Evolutionary conservation across 2,329 filamentous ascomycete genomes (phyloP).

Genomic region (Ceratocystis eucalypticola): DNA sequence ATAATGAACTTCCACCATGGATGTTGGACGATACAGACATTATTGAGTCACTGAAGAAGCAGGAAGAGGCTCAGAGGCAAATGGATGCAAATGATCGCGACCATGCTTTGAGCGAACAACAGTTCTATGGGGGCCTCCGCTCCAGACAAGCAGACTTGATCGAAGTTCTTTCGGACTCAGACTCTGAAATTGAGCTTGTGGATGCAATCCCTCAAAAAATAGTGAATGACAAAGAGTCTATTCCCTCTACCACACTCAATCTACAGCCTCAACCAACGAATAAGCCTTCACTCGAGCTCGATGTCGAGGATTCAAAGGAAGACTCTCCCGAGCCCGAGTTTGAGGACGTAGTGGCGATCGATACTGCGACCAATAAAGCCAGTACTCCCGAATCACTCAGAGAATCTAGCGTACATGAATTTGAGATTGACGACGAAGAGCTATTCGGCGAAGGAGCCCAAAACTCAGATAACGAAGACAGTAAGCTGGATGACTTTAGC

Average conservation of each 20-base stretch:
- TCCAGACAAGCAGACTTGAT: constrained; percentile 40
- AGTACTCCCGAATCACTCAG: background rate
- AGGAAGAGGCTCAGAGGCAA: constrained; percentile 41
- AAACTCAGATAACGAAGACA: constrained; percentile 8
- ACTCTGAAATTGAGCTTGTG: constrained; percentile 44
- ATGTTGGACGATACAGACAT: constrained; percentile 53
- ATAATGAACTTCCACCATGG: constrained; percentile 60
- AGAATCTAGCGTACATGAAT: constrained; percentile 24
- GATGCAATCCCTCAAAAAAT: constrained; percentile 25
- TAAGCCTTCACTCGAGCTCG: background rate
- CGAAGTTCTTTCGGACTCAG: constrained; percentile 44
- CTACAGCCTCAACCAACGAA: background rate
- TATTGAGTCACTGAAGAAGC: constrained; percentile 46
- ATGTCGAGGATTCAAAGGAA: constrained; percentile 6
- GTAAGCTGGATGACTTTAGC: constrained; percentile 51
- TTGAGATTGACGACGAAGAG: constrained; percentile 30
- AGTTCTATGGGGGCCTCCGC: constrained; percentile 13
- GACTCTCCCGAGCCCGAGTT: constrained; percentile 11
- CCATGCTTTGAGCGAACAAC: constrained; percentile 41
- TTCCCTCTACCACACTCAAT: background rate
- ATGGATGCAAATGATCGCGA: constrained; percentile 52
- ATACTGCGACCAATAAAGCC: background rate
- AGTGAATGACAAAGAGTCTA: background rate
- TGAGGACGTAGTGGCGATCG: constrained; percentile 11
- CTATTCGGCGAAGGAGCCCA: constrained; percentile 29